Evolutionary conservation across 2,329 filamentous ascomycete genomes (phyloP), one percentile per base, ranked within the genome.

Genomic region (Dothistroma septosporum): DNA sequence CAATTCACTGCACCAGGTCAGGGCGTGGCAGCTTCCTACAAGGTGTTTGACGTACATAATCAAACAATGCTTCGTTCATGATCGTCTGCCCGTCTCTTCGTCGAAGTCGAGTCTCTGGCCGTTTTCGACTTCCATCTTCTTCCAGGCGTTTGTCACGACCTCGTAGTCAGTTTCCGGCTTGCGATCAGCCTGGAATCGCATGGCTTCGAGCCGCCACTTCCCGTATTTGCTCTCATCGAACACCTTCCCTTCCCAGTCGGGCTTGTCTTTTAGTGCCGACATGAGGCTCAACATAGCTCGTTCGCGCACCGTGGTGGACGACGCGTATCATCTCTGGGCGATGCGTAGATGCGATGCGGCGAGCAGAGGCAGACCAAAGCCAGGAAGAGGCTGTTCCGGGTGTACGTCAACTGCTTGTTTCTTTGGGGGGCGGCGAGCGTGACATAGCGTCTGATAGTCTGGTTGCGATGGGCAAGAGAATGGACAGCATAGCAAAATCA

Each of bases 171-270:
- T 14, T 24, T 48, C 44, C n/a, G 44, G 44, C n/a, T 44, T 44
- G 9, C n/a, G 53, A 10, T 41, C 53, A 44, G 53, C 32, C 3
- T 44, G 37, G 52, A 31, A 57, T 33, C 16, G 33, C 35, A 31
- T 9, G 31, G 14, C 64, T 48, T 73, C 70, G 9, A 21, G 19
- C 7, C 64, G 59, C 66, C 66, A 68, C 22, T 66, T 70, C 7
- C 57, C 55, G 3, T 64, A 49, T 19, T 72, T 70, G 0, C 24
- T 41, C 5, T 71, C 62, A 28, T 73, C 66, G 52, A 66, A 66
- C 1, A 71, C 59, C 47, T 72, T 72, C 3, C 58, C 46, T 21
- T 64, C 53, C 71, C 71, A 73, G 12, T 67, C 56, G 6, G 67
- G 61, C 48, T 72, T 72, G 47, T 72, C 70, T 31, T 63, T 68